Evolutionary conservation across 345 rosid species (phyloP).

Genomic region (Moringa oleifera): DNA sequence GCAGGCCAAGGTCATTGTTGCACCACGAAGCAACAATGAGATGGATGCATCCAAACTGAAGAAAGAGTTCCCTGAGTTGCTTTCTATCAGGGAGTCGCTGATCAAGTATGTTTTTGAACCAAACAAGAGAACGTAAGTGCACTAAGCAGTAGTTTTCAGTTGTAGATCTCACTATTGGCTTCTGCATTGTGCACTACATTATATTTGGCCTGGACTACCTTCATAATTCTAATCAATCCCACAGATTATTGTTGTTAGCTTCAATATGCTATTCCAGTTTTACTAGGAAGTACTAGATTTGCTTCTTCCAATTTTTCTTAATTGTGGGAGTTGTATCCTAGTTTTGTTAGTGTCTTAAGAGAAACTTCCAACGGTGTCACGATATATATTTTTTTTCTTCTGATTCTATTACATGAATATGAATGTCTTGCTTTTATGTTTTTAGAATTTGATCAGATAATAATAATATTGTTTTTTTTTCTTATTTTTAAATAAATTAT

Average conservation of each 20-base stretch:
- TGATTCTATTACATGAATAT: background rate
- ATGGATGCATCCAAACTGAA: constrained; percentile 80
- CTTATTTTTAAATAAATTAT: too few species aligned
- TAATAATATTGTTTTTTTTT: too few species aligned
- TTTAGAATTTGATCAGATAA: background rate
- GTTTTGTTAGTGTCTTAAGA: background rate
- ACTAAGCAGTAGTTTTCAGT: background rate
- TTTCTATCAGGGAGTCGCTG: constrained; percentile 74
- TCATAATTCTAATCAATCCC: background rate
- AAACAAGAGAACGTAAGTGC: constrained; percentile 48
- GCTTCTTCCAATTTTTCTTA: background rate
- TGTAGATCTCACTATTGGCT: too few species aligned
- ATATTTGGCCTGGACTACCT: background rate
- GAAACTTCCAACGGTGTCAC: background rate
- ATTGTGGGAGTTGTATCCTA: background rate
- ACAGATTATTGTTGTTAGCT: background rate
- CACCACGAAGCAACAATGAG: constrained; percentile 90
- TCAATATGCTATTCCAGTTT: background rate
- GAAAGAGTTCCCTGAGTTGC: constrained; percentile 81
- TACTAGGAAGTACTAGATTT: background rate
- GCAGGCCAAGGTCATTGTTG: constrained; percentile 88
- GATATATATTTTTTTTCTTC: too few species aligned
- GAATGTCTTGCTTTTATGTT: background rate
- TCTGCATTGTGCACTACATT: background rate
- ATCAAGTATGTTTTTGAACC: constrained; percentile 71